Conservation (phyloP, 129 eudicot species). For the Lonicera japonica region DNA sequence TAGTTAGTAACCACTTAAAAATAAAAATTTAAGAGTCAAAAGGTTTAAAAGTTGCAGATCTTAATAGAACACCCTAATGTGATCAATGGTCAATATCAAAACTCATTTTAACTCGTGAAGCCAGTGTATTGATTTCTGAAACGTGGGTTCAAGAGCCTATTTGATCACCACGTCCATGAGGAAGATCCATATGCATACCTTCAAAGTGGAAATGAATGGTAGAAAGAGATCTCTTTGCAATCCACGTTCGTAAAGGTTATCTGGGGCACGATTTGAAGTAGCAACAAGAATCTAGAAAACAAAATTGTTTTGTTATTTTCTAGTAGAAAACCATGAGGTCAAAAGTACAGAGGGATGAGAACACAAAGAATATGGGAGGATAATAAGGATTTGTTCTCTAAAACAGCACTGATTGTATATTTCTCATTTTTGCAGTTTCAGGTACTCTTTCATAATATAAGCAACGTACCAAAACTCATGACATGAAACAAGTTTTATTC, state of each 20-base stretch:
- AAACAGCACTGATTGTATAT: too few relatives aligned
- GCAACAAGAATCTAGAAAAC: constrained; percentile 79
- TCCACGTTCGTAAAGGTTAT: constrained; percentile 88
- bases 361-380: neutral
- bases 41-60: neutral
- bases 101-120: too few relatives aligned
- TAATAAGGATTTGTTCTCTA: too few relatives aligned
- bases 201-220: constrained; percentile 84
- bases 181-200: constrained; percentile 34
- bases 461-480: too few relatives aligned
- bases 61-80: neutral
- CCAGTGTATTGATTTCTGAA: too few relatives aligned
- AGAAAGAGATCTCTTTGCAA: constrained; percentile 92
- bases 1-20: constrained; percentile 10
- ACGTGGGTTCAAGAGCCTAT: too few relatives aligned
- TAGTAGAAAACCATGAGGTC: neutral
- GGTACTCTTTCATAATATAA: too few relatives aligned
- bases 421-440: too few relatives aligned
- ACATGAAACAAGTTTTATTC: too few relatives aligned
- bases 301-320: constrained; percentile 4
- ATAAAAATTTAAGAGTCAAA: neutral
- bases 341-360: neutral
- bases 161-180: too few relatives aligned
- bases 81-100: neutral
- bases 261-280: constrained; percentile 98